Conservation (phyloP, 345 rosid species). For the Gynandropsis gynandra region DNA sequence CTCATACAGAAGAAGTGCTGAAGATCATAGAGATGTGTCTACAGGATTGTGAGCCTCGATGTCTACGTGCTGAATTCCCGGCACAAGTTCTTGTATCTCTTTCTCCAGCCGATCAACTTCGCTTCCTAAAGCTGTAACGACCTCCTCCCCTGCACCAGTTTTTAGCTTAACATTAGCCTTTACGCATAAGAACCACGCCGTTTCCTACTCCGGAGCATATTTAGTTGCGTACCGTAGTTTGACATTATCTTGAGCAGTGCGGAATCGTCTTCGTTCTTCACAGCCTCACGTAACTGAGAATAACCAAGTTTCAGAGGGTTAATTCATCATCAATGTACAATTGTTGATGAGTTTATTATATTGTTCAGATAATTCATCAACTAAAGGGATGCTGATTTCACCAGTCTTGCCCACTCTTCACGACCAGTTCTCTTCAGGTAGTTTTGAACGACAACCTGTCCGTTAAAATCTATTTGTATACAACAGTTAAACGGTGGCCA, state of each 20-base stretch:
- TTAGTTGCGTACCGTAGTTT: too few relatives aligned
- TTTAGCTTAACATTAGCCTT: neutral
- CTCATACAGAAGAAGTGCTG: neutral
- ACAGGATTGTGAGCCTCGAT: slow-evolving; percentile 94
- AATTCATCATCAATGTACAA: too few relatives aligned
- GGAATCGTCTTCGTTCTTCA: slow-evolving; percentile 46
- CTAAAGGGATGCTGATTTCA: slow-evolving; percentile 18
- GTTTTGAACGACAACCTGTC: slow-evolving; percentile 76
- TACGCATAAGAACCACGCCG: too few relatives aligned
- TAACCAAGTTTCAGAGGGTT: slow-evolving; percentile 4
- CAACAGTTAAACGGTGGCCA: too few relatives aligned
- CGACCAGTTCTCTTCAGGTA: slow-evolving; percentile 77
- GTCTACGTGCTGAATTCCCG: slow-evolving; percentile 93
- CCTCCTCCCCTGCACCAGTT: slow-evolving; percentile 75
- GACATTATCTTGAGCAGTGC: slow-evolving; percentile 78
- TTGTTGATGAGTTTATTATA: too few relatives aligned
- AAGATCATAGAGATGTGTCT: slow-evolving; percentile 31
- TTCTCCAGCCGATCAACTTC: slow-evolving; percentile 96
- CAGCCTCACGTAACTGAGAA: slow-evolving; percentile 77
- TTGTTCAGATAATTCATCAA: neutral
- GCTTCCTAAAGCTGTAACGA: slow-evolving; percentile 91
- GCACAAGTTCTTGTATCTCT: slow-evolving; percentile 92
- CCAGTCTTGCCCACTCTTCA: slow-evolving; percentile 87
- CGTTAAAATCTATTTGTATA: slow-evolving; percentile 78
- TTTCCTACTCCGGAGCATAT: too few relatives aligned